These are phyloP conservation scores for Cladosporium phlei DNA, from an alignment of 2,329 filamentous ascomycete genomes.

Conservation along the genomic window DNA sequence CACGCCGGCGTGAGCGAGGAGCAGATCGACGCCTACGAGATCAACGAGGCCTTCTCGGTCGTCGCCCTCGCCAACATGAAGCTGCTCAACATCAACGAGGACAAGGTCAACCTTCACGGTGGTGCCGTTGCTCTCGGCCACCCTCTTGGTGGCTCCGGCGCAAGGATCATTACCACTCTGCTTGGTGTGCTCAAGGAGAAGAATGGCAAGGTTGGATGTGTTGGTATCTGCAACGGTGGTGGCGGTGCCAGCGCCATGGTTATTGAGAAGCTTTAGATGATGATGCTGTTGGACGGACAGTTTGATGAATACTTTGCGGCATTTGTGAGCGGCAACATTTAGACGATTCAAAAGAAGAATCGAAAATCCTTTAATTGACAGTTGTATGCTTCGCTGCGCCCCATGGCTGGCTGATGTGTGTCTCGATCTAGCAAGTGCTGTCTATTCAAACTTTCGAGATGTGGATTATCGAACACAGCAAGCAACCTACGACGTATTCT, in stretches of 20 bases:
- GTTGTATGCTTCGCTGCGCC: too few relatives aligned
- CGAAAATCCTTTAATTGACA: too few relatives aligned
- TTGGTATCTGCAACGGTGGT: constrained; percentile 96
- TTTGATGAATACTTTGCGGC: too few relatives aligned
- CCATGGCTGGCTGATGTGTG: too few relatives aligned
- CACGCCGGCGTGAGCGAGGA: constrained; percentile 78
- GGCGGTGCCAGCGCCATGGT: constrained; percentile 92
- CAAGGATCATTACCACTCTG: constrained; percentile 86
- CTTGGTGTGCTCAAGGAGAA: constrained; percentile 84
- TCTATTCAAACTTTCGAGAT: too few relatives aligned
- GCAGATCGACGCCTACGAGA: constrained; percentile 89
- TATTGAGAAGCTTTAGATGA: constrained; percentile 57
- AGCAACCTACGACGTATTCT: too few relatives aligned
- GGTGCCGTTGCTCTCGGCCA: constrained; percentile 95
- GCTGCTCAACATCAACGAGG: constrained; percentile 69
- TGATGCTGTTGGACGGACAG: too few relatives aligned
- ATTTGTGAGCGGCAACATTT: too few relatives aligned
- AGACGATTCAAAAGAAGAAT: too few relatives aligned
- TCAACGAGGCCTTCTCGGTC: constrained; percentile 98
- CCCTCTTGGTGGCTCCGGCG: constrained; percentile 87
- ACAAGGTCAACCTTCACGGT: constrained; percentile 92
- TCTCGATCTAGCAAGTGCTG: too few relatives aligned
- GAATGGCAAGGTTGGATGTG: constrained; percentile 88
- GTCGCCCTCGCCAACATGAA: constrained; percentile 96
- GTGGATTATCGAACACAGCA: too few relatives aligned